Conservation (phyloP, 441 rosid species). For the Hypseocharis bilobata region DNA sequence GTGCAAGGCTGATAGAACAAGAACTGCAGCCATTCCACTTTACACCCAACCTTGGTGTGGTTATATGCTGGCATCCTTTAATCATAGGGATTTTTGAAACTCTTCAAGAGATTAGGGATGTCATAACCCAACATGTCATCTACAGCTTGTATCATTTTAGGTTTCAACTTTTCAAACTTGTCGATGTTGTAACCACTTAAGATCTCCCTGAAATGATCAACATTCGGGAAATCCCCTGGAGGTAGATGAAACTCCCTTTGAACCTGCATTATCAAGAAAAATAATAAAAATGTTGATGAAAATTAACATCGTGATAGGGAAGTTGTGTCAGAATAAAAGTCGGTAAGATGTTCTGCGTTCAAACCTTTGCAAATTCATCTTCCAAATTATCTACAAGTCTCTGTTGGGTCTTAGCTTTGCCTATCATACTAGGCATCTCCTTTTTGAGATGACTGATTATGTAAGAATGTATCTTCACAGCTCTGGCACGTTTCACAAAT, state of each 20-base stretch:
- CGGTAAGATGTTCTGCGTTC: neutral
- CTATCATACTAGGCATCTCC: slow-evolving; percentile 91
- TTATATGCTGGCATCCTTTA: slow-evolving; percentile 16
- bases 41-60: too few relatives aligned
- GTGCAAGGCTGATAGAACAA: neutral
- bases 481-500: slow-evolving; percentile 90
- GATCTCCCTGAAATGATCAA: slow-evolving; percentile 62
- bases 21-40: neutral
- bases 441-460: slow-evolving; percentile 79
- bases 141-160: slow-evolving; percentile 76
- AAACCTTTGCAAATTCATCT: slow-evolving; percentile 70
- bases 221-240: slow-evolving; percentile 82
- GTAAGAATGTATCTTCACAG: slow-evolving; percentile 89
- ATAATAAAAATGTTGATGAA: neutral
- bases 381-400: slow-evolving; percentile 63
- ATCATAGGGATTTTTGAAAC: slow-evolving; percentile 72
- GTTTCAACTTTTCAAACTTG: slow-evolving; percentile 77
- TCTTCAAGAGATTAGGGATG: slow-evolving; percentile 72
- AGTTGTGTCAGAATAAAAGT: neutral
- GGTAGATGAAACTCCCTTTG: slow-evolving; percentile 80
- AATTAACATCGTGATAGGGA: neutral
- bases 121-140: slow-evolving; percentile 91
- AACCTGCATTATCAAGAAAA: slow-evolving; percentile 36
- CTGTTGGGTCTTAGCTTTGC: slow-evolving; percentile 85
- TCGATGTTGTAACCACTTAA: slow-evolving; percentile 70